Percentiles rank a stretch among this genome's conserved stretches.
These are phyloP conservation scores for Apium graveolens DNA, from an alignment of 129 eudicot species.

Conservation along the genomic window DNA sequence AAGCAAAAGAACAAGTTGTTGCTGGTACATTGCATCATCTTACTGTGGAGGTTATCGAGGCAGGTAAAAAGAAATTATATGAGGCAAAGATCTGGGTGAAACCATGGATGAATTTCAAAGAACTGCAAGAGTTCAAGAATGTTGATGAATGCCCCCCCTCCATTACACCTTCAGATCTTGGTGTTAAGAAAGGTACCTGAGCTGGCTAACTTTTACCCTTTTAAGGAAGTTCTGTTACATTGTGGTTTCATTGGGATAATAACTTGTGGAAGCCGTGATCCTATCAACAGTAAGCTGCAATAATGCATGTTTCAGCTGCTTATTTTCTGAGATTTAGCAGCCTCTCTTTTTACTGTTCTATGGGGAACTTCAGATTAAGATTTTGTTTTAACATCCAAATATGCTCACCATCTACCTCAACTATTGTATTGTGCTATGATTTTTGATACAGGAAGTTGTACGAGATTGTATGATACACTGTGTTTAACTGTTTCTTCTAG, in stretches of 20 bases:
- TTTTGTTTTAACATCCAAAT: neutral
- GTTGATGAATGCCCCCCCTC: slow-evolving; percentile 11
- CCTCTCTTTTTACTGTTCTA: neutral
- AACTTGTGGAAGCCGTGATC: no score
- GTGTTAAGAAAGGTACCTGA: slow-evolving; percentile 6
- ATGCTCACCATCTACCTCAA: neutral
- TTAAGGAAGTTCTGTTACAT: neutral
- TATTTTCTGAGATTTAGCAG: neutral
- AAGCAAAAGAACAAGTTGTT: slow-evolving; percentile 55
- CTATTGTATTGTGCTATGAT: neutral
- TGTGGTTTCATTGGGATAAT: neutral
- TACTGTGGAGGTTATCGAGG: slow-evolving; percentile 56
- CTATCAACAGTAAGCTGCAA: neutral
- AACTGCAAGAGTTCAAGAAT: slow-evolving; percentile 58
- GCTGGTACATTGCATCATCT: slow-evolving; percentile 49
- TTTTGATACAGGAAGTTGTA: neutral
- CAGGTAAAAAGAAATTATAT: slow-evolving; percentile 52
- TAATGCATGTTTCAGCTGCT: neutral
- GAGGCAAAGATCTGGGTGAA: slow-evolving; percentile 83
- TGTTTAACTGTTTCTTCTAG: neutral
- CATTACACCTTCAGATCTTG: slow-evolving; percentile 13
- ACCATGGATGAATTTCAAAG: slow-evolving; percentile 67
- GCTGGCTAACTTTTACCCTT: neutral
- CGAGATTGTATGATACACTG: neutral
- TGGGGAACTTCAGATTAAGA: neutral